Evolutionary conservation across 345 rosid species (phyloP).

Genomic region (Corchorus capsularis): DNA sequence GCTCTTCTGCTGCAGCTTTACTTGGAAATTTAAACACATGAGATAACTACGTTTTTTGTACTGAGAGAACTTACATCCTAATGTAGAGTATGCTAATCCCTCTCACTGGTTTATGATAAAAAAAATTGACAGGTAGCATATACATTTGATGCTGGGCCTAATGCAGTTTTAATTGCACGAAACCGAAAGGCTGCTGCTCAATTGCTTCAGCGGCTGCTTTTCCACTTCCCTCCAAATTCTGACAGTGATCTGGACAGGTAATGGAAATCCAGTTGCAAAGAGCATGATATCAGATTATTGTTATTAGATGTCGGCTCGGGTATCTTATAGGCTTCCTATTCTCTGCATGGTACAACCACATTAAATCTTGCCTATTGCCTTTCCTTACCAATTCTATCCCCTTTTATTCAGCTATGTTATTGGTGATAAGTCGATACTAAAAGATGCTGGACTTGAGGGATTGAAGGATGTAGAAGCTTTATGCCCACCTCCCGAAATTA

Average conservation of each 20-base stretch:
- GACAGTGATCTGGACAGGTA: slow-evolving; percentile 78
- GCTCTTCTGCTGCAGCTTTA: not conserved
- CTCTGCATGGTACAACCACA: not conserved
- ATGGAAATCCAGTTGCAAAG: slow-evolving; percentile 14
- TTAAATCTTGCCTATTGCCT: not conserved
- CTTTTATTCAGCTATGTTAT: slow-evolving; percentile 59
- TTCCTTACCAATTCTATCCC: not conserved
- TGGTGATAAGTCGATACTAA: slow-evolving; percentile 80
- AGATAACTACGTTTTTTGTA: not conserved
- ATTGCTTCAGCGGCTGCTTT: slow-evolving; percentile 79
- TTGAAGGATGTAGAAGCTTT: slow-evolving; percentile 60
- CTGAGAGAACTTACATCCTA: not conserved
- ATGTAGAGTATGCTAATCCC: too few relatives aligned
- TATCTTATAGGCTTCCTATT: not conserved
- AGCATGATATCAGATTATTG: not conserved
- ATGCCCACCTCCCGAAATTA: slow-evolving; percentile 57
- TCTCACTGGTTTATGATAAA: slow-evolving; percentile 18
- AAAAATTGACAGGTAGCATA: slow-evolving; percentile 75
- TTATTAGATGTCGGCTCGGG: not conserved
- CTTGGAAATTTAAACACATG: not conserved
- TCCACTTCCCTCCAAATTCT: slow-evolving; percentile 77
- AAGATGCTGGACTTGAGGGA: slow-evolving; percentile 71
- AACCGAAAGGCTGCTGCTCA: slow-evolving; percentile 64
- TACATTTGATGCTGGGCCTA: slow-evolving; percentile 97
- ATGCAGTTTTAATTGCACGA: slow-evolving; percentile 77